Evolutionary conservation across 2,329 filamentous ascomycete genomes (phyloP).

Genomic region (Dryadomyces sulphureus): DNA sequence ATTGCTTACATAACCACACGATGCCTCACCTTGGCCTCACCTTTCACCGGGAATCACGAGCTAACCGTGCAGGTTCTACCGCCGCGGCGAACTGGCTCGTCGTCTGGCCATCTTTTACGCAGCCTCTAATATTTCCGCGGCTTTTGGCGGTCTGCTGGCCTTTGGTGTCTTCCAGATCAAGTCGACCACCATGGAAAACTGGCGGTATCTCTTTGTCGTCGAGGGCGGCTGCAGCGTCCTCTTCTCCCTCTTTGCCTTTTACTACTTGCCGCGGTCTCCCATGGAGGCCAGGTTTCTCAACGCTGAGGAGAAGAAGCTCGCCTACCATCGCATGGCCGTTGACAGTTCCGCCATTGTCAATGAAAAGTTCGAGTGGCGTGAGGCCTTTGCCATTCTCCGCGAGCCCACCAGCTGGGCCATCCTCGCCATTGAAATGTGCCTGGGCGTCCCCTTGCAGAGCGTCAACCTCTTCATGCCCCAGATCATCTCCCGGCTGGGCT

Average conservation of each 20-base stretch:
- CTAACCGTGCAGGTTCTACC: slow-evolving; percentile 42
- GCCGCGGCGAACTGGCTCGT: slow-evolving; percentile 54
- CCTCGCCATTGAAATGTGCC: slow-evolving; percentile 39
- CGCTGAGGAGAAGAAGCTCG: slow-evolving; percentile 50
- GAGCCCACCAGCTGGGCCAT: slow-evolving; percentile 33
- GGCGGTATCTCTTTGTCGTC: slow-evolving; percentile 39
- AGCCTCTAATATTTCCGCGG: slow-evolving; percentile 10
- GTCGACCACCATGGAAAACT: slow-evolving; percentile 21
- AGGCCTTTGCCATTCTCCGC: slow-evolving; percentile 36
- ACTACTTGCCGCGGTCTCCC: slow-evolving; percentile 52
- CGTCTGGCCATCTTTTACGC: slow-evolving; percentile 49
- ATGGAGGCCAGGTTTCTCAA: slow-evolving; percentile 46
- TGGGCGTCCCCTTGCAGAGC: slow-evolving; percentile 43
- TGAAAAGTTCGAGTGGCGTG: slow-evolving; percentile 34
- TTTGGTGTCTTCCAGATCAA: slow-evolving; percentile 34
- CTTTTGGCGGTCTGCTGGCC: slow-evolving; percentile 15
- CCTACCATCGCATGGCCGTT: slow-evolving; percentile 58
- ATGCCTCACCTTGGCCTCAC: background rate
- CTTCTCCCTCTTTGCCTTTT: slow-evolving; percentile 49
- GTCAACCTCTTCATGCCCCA: slow-evolving; percentile 19
- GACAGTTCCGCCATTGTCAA: slow-evolving; percentile 52
- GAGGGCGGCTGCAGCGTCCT: slow-evolving; percentile 42
- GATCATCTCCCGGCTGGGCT: slow-evolving; percentile 12
- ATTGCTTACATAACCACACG: background rate
- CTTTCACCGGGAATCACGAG: no score